Evolutionary conservation across 495 filamentous ascomycete species (phyloP), one percentile per base, ranked within the genome.

Genomic region (Trichoderma asperelloides): DNA sequence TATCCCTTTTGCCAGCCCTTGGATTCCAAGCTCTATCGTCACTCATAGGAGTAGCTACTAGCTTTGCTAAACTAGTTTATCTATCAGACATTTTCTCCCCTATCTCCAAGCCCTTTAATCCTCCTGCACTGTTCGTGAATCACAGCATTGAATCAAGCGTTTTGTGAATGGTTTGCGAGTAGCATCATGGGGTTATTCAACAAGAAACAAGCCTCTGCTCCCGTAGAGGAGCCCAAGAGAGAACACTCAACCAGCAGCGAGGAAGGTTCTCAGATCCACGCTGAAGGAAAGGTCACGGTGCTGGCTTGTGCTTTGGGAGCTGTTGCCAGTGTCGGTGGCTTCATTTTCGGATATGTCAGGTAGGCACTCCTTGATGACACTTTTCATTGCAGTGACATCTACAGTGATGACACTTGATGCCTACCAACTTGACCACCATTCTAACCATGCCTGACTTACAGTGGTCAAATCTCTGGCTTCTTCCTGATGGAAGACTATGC

Each of bases 301-400:
- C 55, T 78, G 3, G 76, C 82, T 13, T 47, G 76, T 65, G 72
- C 78, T 43, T 72, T 83, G 55, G 81, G 81, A 9, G 66, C 69
- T 30, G 76, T 83, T 57, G 81, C 84, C 65, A 82, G 88, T 25
- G 90, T 92, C 80, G 89, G 90, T 72, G 89, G 90, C 68, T 90
- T 92, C 78, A 89, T 92, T 76, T 92, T 92, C 69, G 90, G 90
- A 69, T 91, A 91, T 75, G 87, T 80, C 65, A 89, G 66, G 89
- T 88, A 75, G 7, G 62, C 16, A 18, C 15, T 51, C 33, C 33
- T 37, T 7, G 33, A 62, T 62, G 23, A 62, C 21, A 25, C 57
- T 27, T n/a, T 16, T n/a, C 5, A 33, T 33, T 7, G 33, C 33
- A n/a, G n/a, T 21, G n/a, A 51, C 47, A 51, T 51, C n/a, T 23